These are phyloP conservation scores for Magnaporthiopsis rhizophila DNA, from an alignment of 2,329 filamentous ascomycete genomes.

Conservation along the genomic window DNA sequence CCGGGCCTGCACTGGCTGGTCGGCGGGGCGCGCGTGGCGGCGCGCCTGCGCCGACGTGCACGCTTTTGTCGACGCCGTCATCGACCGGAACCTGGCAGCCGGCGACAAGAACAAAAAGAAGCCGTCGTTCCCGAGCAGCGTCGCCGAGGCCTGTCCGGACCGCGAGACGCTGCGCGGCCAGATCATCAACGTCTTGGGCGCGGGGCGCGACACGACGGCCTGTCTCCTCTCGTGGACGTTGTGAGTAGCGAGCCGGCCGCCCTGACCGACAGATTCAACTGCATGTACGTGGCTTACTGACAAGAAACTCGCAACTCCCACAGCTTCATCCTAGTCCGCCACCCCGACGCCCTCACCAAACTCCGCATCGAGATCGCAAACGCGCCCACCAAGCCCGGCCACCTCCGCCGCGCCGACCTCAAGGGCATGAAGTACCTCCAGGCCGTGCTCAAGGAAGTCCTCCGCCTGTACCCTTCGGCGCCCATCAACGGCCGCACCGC, in stretches of 20 bases:
- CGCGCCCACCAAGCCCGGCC: too few species aligned
- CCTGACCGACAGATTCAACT: too few species aligned
- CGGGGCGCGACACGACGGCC: slow-evolving; percentile 19
- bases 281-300: not conserved
- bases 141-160: slow-evolving; percentile 4
- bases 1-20: slow-evolving; percentile 21
- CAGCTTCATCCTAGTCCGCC: slow-evolving; percentile 1
- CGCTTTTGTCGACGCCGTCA: slow-evolving; percentile 8
- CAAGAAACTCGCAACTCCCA: not conserved
- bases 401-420: slow-evolving; percentile 7
- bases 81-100: not conserved
- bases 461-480: slow-evolving; percentile 16
- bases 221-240: slow-evolving; percentile 16
- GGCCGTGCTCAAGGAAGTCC: slow-evolving; percentile 17
- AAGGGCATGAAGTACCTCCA: slow-evolving; percentile 18
- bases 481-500: slow-evolving; percentile 13
- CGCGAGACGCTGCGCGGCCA: slow-evolving; percentile 10
- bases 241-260: slow-evolving; percentile 7
- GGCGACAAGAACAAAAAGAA: not conserved
- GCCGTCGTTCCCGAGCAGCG: slow-evolving; percentile 5
- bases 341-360: not conserved
- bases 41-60: slow-evolving; percentile 11
- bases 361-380: not conserved
- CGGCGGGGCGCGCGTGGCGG: not conserved
- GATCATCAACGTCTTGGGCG: slow-evolving; percentile 14